phyloP scores from a whole-genome alignment of 2,329 filamentous ascomycete species.

The Colletotrichum falcatum region DNA sequence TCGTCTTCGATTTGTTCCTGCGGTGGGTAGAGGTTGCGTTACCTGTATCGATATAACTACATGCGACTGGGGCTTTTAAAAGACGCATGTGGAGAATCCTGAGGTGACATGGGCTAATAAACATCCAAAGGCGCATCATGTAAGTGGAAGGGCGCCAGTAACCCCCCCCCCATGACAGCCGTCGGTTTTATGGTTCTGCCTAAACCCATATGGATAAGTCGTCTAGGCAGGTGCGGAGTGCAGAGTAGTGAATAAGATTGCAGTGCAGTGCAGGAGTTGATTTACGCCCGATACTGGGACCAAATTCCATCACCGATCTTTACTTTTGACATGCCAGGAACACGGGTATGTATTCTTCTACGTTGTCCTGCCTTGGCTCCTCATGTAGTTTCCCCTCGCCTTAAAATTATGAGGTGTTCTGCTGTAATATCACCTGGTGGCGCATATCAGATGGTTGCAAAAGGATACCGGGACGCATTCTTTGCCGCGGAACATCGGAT shows the following conservation, averaged over 20 bases:
- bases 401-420: neutral
- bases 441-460: neutral
- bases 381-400: fast-evolving
- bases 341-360: neutral
- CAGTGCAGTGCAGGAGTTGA: neutral
- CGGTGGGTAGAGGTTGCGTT: too few relatives aligned
- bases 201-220: neutral
- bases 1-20: neutral
- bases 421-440: too few relatives aligned
- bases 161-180: neutral
- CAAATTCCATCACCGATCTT: neutral
- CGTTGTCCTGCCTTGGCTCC: neutral
- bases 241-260: neutral
- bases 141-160: conserved; percentile 1
- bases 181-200: neutral
- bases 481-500: neutral
- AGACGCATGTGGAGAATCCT: neutral
- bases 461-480: neutral
- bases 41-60: neutral
- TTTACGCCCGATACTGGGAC: neutral
- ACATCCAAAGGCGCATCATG: neutral
- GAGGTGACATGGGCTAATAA: neutral
- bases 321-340: neutral
- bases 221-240: neutral
- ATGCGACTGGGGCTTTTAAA: neutral